These are phyloP conservation scores for Juncus inflexus DNA, from an alignment of 176 grass and related monocot species.

Conservation along the genomic window DNA sequence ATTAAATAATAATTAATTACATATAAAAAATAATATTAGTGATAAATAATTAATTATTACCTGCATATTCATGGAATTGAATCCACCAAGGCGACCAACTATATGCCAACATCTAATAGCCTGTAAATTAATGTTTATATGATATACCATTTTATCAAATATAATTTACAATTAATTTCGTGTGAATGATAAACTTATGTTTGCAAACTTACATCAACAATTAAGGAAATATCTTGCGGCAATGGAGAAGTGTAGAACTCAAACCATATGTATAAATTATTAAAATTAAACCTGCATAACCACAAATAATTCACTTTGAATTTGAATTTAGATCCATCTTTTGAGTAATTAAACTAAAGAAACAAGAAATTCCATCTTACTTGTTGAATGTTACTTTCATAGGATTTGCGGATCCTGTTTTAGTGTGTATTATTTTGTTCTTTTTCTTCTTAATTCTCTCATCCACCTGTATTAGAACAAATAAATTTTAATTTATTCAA, in stretches of 20 bases:
- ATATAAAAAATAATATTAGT: constrained; percentile 8
- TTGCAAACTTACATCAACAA: constrained; percentile 64
- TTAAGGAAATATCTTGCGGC: constrained; percentile 74
- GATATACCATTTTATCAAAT: constrained; percentile 15
- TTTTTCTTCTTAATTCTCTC: constrained; percentile 84
- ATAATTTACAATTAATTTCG: constrained; percentile 15
- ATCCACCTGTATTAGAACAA: constrained; percentile 56
- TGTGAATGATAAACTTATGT: constrained; percentile 11
- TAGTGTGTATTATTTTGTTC: constrained; percentile 76
- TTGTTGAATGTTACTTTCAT: constrained; percentile 87
- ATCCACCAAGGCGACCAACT: constrained; percentile 82
- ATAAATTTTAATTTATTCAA: constrained; percentile 1
- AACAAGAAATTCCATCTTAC: constrained; percentile 37
- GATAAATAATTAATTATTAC: constrained; percentile 28
- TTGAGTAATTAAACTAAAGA: neutral
- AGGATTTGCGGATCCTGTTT: constrained; percentile 68
- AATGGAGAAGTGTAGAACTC: constrained; percentile 85
- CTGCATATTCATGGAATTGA: constrained; percentile 99
- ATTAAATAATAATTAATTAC: neutral
- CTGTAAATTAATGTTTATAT: constrained; percentile 22
- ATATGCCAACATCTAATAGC: constrained; percentile 87
- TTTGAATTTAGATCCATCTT: neutral
- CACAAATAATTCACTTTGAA: neutral
- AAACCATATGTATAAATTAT: constrained; percentile 92
- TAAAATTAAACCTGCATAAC: constrained; percentile 63